These are phyloP conservation scores for Phytophthora rubi DNA, from an alignment of 352 stramenopile species.

Conservation along the genomic window DNA sequence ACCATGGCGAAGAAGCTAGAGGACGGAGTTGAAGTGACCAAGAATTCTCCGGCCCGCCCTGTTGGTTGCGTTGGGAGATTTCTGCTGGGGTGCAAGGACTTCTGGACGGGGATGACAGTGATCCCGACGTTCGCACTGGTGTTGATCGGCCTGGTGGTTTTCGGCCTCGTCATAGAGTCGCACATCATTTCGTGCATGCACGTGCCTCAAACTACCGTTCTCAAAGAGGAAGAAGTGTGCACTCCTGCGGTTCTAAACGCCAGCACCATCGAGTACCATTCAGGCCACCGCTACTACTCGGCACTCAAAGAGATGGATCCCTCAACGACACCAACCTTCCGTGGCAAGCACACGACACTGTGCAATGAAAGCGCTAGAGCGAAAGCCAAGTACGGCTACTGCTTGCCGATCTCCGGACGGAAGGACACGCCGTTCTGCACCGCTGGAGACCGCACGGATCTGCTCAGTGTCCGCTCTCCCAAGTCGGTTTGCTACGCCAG, in stretches of 20 bases:
- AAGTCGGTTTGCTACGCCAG: conserved; percentile 54
- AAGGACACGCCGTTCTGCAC: conserved; percentile 56
- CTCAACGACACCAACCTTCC: conserved; percentile 32
- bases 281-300: conserved; percentile 25
- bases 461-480: conserved; percentile 34
- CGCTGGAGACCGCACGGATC: conserved; percentile 47
- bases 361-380: conserved; percentile 19
- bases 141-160: neutral
- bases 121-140: neutral
- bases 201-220: neutral
- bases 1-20: conserved; percentile 22
- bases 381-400: conserved; percentile 38
- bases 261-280: conserved; percentile 30
- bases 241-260: conserved; percentile 13
- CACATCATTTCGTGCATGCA: neutral
- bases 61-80: conserved; percentile 14
- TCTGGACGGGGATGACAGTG: neutral
- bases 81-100: conserved; percentile 1
- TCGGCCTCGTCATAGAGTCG: conserved; percentile 1
- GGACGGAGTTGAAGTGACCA: conserved; percentile 18
- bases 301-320: conserved; percentile 28
- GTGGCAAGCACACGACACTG: conserved; percentile 23
- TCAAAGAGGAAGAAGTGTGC: conserved; percentile 12
- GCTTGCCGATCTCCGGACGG: conserved; percentile 55
- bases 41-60: neutral